Percentiles rank a stretch among this genome's conserved stretches.
phyloP scores from a whole-genome alignment of 202 grass and related monocot genomes.

The Musa balbisiana region DNA sequence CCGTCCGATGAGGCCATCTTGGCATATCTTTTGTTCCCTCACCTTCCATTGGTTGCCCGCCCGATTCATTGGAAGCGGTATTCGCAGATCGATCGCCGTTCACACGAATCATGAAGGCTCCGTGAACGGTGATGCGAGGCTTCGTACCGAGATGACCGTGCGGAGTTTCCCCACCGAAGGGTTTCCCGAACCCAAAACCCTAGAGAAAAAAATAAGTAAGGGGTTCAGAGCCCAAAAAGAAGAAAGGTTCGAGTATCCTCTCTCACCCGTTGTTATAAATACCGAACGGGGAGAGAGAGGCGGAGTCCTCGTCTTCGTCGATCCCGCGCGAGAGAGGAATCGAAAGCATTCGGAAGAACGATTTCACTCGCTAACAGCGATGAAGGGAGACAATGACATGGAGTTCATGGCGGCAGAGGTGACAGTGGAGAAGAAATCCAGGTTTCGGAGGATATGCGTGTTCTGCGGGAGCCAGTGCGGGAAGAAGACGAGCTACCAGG shows the following conservation, averaged over 20 bases:
- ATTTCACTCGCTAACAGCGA: background rate
- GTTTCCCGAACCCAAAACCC: background rate
- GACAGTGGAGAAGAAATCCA: constrained; percentile 38
- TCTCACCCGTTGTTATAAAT: background rate
- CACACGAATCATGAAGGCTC: background rate
- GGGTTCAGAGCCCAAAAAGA: background rate
- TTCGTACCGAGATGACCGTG: background rate
- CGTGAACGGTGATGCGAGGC: background rate
- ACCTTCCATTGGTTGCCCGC: background rate
- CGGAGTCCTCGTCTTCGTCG: background rate
- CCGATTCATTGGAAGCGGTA: background rate
- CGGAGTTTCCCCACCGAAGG: background rate
- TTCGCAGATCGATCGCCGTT: background rate
- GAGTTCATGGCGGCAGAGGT: constrained; percentile 11
- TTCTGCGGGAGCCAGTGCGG: constrained; percentile 95
- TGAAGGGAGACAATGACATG: background rate
- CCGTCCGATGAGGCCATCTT: background rate
- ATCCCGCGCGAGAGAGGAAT: background rate
- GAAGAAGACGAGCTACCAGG: constrained; percentile 80
- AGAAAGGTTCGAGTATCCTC: background rate
- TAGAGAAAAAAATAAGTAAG: background rate
- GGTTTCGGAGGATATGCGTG: constrained; percentile 88
- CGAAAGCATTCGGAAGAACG: background rate
- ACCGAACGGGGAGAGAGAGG: background rate
- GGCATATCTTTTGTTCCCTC: background rate